Conservation (phyloP, 129 eudicot genomes). For the Calendula officinalis region DNA sequence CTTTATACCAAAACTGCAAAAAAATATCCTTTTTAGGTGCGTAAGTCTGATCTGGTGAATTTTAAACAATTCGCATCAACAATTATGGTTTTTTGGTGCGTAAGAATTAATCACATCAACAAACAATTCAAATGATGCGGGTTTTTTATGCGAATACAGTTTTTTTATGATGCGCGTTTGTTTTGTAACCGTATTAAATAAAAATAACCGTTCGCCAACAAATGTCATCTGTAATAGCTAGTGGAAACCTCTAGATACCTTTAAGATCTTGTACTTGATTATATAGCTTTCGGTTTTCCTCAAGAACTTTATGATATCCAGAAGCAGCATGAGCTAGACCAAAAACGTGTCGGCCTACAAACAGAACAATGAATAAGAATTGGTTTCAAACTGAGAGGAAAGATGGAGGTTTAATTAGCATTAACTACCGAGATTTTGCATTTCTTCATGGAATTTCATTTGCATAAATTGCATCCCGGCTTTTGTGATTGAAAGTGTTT, state of each 20-base stretch:
- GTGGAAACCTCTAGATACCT: conserved; percentile 38
- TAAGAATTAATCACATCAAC: too few relatives aligned
- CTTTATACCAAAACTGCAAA: too few relatives aligned
- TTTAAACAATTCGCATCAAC: too few relatives aligned
- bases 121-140: too few relatives aligned
- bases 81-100: too few relatives aligned
- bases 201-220: too few relatives aligned
- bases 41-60: too few relatives aligned
- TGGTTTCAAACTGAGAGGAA: background rate
- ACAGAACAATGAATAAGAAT: background rate
- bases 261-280: conserved; percentile 96
- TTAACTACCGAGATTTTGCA: conserved; percentile 71
- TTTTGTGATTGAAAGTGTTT: conserved; percentile 67
- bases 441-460: conserved; percentile 73
- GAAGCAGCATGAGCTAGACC: conserved; percentile 97
- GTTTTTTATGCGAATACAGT: too few relatives aligned
- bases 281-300: conserved; percentile 89
- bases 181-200: too few relatives aligned
- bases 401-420: background rate
- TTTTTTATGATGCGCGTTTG: too few relatives aligned
- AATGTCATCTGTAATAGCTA: too few relatives aligned
- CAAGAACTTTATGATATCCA: conserved; percentile 86
- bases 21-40: too few relatives aligned
- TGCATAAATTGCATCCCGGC: conserved; percentile 93
- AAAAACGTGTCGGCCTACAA: conserved; percentile 61